Percentiles rank a stretch among this genome's conserved stretches.
Conservation (phyloP, 2,329 filamentous ascomycete genomes). For the Hortaea werneckii region DNA sequence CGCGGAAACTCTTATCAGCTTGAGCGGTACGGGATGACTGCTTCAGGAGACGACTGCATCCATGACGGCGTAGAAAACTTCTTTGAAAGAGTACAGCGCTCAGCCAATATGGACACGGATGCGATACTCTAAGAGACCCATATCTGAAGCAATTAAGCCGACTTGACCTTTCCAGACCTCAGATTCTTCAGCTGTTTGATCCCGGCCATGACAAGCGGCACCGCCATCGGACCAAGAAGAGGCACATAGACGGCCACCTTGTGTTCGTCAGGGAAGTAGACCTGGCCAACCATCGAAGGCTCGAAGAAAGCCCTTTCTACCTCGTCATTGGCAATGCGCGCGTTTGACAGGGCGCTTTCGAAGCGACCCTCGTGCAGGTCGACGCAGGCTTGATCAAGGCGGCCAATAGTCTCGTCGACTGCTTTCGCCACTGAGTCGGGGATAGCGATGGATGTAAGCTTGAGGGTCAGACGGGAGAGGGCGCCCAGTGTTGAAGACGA, state of each 20-base stretch:
- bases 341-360: conserved; percentile 62
- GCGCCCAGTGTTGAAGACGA: conserved; percentile 89
- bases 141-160: conserved; percentile 2
- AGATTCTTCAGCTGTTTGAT: conserved; percentile 60
- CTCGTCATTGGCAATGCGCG: conserved; percentile 74
- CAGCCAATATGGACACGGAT: no score
- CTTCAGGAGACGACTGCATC: background rate
- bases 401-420: conserved; percentile 66
- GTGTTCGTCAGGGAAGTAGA: conserved; percentile 98
- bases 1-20: no score
- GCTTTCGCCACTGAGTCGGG: conserved; percentile 77
- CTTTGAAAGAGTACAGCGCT: no score
- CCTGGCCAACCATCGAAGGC: conserved; percentile 96
- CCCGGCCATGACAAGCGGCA: conserved; percentile 74
- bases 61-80: background rate
- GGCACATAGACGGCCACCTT: conserved; percentile 95
- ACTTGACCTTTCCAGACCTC: conserved; percentile 9
- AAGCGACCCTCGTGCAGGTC: conserved; percentile 53
- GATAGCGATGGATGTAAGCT: conserved; percentile 83
- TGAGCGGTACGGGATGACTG: background rate
- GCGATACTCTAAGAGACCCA: no score
- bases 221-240: conserved; percentile 77
- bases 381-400: conserved; percentile 67
- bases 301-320: conserved; percentile 95
- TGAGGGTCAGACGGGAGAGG: conserved; percentile 71